A percentile compares a stretch with the other conserved stretches of the same genome.
phyloP scores from a whole-genome alignment of 2,329 filamentous ascomycete species.

The Sclerotinia spermophila region DNA sequence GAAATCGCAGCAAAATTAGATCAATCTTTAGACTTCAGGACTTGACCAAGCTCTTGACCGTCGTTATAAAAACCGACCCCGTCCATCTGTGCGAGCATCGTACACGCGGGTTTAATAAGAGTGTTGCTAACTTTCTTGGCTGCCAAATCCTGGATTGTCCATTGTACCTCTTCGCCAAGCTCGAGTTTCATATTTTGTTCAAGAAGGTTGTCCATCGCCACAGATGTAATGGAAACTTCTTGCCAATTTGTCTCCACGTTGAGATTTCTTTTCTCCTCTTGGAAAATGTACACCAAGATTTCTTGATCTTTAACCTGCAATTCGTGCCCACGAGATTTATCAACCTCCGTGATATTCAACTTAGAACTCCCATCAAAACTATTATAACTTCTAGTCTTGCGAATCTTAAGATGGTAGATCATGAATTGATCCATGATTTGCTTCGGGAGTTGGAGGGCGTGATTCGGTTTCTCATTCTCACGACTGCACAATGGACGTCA shows the following conservation, averaged over 20 bases:
- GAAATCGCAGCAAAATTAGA: not conserved
- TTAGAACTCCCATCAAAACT: constrained; percentile 20
- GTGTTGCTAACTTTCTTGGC: constrained; percentile 12
- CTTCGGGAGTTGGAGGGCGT: constrained; percentile 17
- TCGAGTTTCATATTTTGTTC: constrained; percentile 25
- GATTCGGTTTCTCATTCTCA: constrained; percentile 14
- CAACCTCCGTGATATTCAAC: constrained; percentile 22
- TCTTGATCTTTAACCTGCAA: constrained; percentile 1
- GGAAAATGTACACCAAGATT: constrained; percentile 13
- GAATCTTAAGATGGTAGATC: constrained; percentile 15
- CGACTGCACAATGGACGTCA: not conserved
- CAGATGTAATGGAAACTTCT: constrained; percentile 26
- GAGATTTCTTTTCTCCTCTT: constrained; percentile 7
- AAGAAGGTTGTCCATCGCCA: constrained; percentile 20
- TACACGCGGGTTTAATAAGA: constrained; percentile 23
- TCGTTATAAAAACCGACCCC: constrained; percentile 31
- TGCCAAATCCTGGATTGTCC: constrained; percentile 21
- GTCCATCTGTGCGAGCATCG: constrained; percentile 30
- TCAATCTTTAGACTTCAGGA: not conserved
- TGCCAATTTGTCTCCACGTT: constrained; percentile 22
- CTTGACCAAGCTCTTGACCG: constrained; percentile 19
- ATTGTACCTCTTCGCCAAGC: constrained; percentile 27
- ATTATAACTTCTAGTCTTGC: constrained; percentile 16
- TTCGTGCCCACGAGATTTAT: constrained; percentile 15
- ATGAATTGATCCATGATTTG: not conserved